Percentiles rank a stretch among this genome's conserved stretches.
phyloP scores from a whole-genome alignment of 768 basidiomycete species.

The Rubroboletus pulcherrimus region DNA sequence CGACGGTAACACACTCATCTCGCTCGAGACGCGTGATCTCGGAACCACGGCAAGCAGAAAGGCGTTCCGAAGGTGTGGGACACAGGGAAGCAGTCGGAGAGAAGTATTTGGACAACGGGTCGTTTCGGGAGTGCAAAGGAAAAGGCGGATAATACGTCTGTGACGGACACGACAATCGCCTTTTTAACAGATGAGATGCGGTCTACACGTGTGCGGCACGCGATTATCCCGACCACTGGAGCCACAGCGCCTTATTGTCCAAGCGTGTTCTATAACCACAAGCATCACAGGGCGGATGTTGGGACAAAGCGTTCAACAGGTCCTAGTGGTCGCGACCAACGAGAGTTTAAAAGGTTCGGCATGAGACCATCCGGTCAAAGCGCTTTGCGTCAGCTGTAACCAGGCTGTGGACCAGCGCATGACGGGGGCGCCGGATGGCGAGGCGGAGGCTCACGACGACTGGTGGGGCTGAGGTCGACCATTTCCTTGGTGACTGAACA shows the following conservation, averaged over 20 bases:
- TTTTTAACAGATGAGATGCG: slow-evolving; percentile 33
- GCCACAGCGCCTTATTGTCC: slow-evolving; percentile 11
- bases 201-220: slow-evolving; percentile 32
- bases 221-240: slow-evolving; percentile 25
- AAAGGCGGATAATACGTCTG: slow-evolving; percentile 19
- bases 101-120: not conserved
- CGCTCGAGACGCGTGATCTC: slow-evolving; percentile 6
- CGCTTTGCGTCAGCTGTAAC: not conserved
- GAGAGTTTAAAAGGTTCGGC: not conserved
- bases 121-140: slow-evolving; percentile 4
- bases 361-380: slow-evolving; percentile 7
- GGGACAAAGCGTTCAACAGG: slow-evolving; percentile 13
- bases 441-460: not conserved
- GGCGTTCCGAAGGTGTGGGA: not conserved
- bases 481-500: not conserved
- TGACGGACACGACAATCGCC: slow-evolving; percentile 18
- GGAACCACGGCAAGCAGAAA: not conserved
- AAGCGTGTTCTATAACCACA: slow-evolving; percentile 9
- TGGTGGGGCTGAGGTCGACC: not conserved
- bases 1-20: slow-evolving; percentile 6
- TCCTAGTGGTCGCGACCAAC: not conserved
- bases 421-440: not conserved
- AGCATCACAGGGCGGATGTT: not conserved
- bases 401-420: not conserved
- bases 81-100: not conserved